phyloP scores from a whole-genome alignment of 2,329 filamentous ascomycete genomes.

The Phialophora macrospora region DNA sequence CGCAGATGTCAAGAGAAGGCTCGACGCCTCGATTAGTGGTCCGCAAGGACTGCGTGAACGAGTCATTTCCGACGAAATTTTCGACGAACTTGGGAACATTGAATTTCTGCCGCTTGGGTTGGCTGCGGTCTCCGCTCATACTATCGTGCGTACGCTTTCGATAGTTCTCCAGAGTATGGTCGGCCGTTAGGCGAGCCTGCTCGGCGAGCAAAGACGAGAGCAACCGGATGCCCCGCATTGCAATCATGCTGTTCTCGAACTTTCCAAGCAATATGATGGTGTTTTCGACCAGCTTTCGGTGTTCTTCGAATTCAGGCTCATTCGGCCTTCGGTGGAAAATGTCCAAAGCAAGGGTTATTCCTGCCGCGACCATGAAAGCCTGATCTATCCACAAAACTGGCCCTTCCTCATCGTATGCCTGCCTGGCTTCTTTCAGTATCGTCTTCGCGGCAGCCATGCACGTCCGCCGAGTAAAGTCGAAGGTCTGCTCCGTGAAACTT shows the following conservation, averaged over 20 bases:
- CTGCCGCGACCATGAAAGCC: conserved; percentile 49
- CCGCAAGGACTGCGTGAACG: conserved; percentile 33
- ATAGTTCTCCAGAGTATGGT: conserved; percentile 36
- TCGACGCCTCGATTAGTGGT: conserved; percentile 22
- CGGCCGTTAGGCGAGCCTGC: conserved; percentile 36
- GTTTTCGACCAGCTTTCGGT: conserved; percentile 36
- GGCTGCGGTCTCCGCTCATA: conserved; percentile 17
- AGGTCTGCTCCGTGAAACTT: conserved; percentile 51
- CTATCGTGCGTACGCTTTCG: conserved; percentile 34
- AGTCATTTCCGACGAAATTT: conserved; percentile 35
- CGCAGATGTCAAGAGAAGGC: conserved; percentile 29
- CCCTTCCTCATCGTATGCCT: conserved; percentile 44
- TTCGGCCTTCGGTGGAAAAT: conserved; percentile 43
- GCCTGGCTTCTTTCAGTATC: conserved; percentile 48
- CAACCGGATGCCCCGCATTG: conserved; percentile 36
- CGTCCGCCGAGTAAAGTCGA: conserved; percentile 50
- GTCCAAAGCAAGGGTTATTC: conserved; percentile 49
- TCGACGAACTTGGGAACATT: conserved; percentile 39
- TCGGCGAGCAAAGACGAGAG: conserved; percentile 38
- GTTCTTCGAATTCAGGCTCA: conserved; percentile 35
- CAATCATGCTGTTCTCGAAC: conserved; percentile 39
- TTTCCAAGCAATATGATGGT: conserved; percentile 37
- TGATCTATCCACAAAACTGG: conserved; percentile 53
- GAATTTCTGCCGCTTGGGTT: conserved; percentile 38
- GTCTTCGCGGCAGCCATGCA: conserved; percentile 49